phyloP scores from a whole-genome alignment of 257 asterid species.

The Rhazya stricta region DNA sequence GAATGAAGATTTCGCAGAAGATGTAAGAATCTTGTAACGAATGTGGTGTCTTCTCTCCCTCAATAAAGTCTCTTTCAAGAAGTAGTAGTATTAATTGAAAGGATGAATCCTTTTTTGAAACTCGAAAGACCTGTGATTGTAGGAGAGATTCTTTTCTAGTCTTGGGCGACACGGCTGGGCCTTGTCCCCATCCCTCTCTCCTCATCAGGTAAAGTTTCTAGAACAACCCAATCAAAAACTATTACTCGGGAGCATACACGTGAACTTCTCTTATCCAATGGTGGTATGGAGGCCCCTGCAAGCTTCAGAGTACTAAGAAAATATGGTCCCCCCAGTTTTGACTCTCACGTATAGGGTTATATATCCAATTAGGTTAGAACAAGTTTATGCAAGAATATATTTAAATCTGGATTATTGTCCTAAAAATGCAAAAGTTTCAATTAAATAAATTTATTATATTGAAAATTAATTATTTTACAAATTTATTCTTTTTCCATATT shows the following conservation, averaged over 20 bases:
- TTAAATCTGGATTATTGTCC: too few relatives aligned
- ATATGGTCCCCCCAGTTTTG: not conserved
- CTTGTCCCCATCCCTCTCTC: not conserved
- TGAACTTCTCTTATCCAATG: not conserved
- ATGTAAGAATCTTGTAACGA: slow-evolving; percentile 1
- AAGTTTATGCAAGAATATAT: too few relatives aligned
- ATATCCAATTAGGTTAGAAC: too few relatives aligned
- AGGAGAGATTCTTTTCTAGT: not conserved
- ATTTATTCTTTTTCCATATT: too few relatives aligned
- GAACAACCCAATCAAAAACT: slow-evolving; percentile 3
- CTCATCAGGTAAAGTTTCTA: not conserved
- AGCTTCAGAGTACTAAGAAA: not conserved
- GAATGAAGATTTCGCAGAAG: not conserved
- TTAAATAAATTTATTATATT: too few relatives aligned
- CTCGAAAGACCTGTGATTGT: not conserved
- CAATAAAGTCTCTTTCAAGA: not conserved
- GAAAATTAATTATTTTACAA: too few relatives aligned
- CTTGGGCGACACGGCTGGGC: not conserved
- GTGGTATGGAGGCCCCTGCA: not conserved
- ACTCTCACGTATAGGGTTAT: not conserved
- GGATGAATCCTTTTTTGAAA: too few relatives aligned
- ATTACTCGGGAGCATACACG: not conserved
- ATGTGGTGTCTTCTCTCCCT: not conserved
- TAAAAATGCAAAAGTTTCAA: too few relatives aligned
- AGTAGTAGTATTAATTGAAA: not conserved